Conservation (phyloP, 352 stramenopile species). For the Phytopythium aichiense region DNA sequence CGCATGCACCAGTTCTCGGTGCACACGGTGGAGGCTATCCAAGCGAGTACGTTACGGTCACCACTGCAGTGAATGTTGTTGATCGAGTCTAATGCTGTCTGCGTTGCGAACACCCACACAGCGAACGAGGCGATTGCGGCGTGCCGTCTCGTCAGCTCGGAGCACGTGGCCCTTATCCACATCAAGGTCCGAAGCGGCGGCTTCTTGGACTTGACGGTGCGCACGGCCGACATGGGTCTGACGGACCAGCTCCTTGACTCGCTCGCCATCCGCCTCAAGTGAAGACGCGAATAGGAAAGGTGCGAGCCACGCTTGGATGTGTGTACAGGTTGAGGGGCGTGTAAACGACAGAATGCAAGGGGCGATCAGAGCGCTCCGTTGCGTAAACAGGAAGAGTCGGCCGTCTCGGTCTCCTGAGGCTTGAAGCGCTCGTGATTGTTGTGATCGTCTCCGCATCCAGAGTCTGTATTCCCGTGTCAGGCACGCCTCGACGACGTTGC, state of each 20-base stretch:
- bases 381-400: not conserved
- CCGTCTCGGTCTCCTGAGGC: not conserved
- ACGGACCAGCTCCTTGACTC: conserved; percentile 72
- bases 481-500: not conserved
- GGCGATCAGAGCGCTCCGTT: no score
- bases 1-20: conserved; percentile 78
- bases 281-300: not conserved
- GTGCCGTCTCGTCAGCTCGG: conserved; percentile 71
- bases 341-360: not conserved
- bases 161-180: conserved; percentile 83
- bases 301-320: not conserved
- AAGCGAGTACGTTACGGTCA: conserved; percentile 57
- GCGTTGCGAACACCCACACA: conserved; percentile 16
- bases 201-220: conserved; percentile 83
- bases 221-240: conserved; percentile 80
- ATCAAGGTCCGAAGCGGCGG: conserved; percentile 80
- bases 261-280: conserved; percentile 64
- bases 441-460: not conserved
- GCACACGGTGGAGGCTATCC: conserved; percentile 82
- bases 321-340: not conserved
- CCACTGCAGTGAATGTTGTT: not conserved
- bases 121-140: conserved; percentile 87
- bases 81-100: conserved; percentile 3
- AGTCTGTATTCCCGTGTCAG: not conserved
- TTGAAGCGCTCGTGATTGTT: not conserved